These are phyloP conservation scores for Uronychia binucleata DNA, from an alignment of 73 alveolate genomes.

Conservation along the genomic window DNA sequence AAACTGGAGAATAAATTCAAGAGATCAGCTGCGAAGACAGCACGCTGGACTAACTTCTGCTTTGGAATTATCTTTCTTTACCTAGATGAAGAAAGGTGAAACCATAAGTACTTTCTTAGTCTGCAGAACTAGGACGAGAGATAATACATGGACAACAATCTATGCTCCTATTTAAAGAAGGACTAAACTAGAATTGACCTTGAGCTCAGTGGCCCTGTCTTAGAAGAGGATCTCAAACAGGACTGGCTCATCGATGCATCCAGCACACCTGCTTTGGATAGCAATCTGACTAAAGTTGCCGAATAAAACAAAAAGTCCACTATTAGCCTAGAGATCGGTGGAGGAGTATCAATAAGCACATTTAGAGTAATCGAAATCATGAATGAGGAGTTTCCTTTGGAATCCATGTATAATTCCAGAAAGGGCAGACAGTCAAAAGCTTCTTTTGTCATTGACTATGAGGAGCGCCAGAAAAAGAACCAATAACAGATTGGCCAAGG, in stretches of 20 bases:
- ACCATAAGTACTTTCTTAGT: background rate
- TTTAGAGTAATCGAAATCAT: background rate
- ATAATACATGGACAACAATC: background rate
- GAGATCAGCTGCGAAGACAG: background rate
- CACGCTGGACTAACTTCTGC: background rate
- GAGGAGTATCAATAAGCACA: background rate
- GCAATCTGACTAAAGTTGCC: background rate
- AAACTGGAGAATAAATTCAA: background rate
- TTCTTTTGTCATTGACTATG: background rate
- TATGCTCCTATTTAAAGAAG: background rate
- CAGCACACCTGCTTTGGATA: background rate
- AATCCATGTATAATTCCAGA: background rate
- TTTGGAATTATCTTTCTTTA: background rate
- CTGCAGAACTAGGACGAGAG: background rate
- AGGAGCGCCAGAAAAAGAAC: background rate
- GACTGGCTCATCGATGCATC: background rate
- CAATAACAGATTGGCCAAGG: background rate
- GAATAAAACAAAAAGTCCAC: background rate
- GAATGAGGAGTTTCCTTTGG: background rate
- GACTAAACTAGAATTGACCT: background rate
- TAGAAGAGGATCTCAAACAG: background rate
- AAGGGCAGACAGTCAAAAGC: background rate
- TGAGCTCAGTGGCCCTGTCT: background rate
- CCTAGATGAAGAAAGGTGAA: background rate
- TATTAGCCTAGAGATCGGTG: background rate